Evolutionary conservation across 768 basidiomycete species (phyloP).

Genomic region (Amanita muscaria): DNA sequence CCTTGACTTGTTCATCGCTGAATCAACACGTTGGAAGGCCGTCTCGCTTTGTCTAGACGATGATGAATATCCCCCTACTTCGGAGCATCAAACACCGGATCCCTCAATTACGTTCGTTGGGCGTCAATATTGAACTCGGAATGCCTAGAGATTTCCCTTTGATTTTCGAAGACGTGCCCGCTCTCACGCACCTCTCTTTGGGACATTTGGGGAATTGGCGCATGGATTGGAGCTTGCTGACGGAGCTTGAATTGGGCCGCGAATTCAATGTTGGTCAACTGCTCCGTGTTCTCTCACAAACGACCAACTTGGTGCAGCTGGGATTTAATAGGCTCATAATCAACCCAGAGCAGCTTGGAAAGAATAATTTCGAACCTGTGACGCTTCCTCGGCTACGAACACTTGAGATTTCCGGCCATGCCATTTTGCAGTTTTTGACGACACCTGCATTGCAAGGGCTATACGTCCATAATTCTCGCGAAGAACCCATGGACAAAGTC

Average conservation of each 20-base stretch:
- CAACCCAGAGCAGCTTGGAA: no score
- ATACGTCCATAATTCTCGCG: no score
- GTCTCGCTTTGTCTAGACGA: not conserved
- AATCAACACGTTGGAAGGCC: not conserved
- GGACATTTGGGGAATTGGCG: not conserved
- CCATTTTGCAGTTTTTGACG: no score
- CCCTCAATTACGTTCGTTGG: not conserved
- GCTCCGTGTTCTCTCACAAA: not conserved
- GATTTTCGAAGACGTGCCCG: not conserved
- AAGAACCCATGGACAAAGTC: no score
- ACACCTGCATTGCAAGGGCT: no score
- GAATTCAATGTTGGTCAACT: not conserved
- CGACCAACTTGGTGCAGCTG: not conserved
- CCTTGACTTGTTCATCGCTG: not conserved
- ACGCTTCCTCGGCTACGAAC: not conserved
- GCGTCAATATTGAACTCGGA: not conserved
- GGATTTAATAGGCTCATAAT: not conserved
- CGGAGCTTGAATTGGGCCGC: not conserved
- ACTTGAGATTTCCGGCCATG: no score
- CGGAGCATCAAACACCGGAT: not conserved
- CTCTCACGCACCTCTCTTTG: not conserved
- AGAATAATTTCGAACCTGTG: no score
- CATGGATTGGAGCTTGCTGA: not conserved
- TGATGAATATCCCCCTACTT: no score
- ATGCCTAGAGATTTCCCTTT: not conserved